Evolutionary conservation across 352 stramenopile species (phyloP).

Genomic region (Pythium rhizo-oryzae): DNA sequence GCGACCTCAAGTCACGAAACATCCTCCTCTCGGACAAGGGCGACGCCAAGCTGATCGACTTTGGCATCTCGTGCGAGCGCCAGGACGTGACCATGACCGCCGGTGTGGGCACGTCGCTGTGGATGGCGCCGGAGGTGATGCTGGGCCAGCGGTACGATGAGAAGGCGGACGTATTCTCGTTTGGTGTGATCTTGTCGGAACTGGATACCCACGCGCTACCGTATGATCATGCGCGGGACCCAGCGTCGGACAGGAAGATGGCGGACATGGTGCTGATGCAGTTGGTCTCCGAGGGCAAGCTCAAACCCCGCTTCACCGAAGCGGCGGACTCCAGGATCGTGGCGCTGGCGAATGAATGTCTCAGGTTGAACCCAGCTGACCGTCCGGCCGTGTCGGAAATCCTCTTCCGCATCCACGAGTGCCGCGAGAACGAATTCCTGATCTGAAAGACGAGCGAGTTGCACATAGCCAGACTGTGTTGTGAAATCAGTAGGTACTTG

Average conservation of each 20-base stretch:
- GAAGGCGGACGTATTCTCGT: slow-evolving; percentile 81
- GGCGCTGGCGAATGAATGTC: slow-evolving; percentile 28
- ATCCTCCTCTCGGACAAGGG: slow-evolving; percentile 32
- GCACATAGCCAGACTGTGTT: not conserved
- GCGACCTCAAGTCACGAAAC: slow-evolving; percentile 52
- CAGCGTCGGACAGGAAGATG: not conserved
- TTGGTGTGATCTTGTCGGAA: slow-evolving; percentile 70
- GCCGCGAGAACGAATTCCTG: not conserved
- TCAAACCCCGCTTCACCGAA: slow-evolving; percentile 35
- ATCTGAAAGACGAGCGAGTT: not conserved
- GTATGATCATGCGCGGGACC: slow-evolving; percentile 27
- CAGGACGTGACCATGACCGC: slow-evolving; percentile 40
- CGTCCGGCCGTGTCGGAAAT: slow-evolving; percentile 18
- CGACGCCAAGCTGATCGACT: slow-evolving; percentile 50
- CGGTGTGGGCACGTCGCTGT: slow-evolving; percentile 40
- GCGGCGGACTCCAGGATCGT: not conserved
- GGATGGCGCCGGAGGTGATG: slow-evolving; percentile 45
- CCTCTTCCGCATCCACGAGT: slow-evolving; percentile 1
- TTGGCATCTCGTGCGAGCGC: slow-evolving; percentile 37
- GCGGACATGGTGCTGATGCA: slow-evolving; percentile 26
- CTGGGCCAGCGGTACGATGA: slow-evolving; percentile 29
- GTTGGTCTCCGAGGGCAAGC: slow-evolving; percentile 34
- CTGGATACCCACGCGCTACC: slow-evolving; percentile 34
- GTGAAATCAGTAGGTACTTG: too few species aligned
- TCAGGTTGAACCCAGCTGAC: slow-evolving; percentile 30